Percentiles rank a stretch among this genome's conserved stretches.
phyloP scores from a whole-genome alignment of 2,329 filamentous ascomycete species.

The Aspergillus sp. region DNA sequence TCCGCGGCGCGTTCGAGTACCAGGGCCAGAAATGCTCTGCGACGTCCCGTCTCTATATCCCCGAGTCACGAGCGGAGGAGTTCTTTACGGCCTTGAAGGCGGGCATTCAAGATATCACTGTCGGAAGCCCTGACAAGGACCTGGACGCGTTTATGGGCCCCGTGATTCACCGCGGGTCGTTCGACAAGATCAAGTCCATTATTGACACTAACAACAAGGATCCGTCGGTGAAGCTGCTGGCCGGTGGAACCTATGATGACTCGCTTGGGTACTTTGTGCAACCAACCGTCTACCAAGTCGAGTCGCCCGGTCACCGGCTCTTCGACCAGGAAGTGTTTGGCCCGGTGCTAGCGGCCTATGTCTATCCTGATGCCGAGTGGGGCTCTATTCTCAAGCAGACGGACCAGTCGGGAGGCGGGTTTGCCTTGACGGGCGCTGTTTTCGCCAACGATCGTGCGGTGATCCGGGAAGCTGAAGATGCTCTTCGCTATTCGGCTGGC shows the following conservation, averaged over 20 bases:
- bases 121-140: constrained; percentile 42
- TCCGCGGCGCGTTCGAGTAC: constrained; percentile 78
- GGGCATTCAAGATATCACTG: constrained; percentile 57
- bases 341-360: constrained; percentile 60
- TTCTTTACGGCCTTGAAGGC: constrained; percentile 57
- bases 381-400: constrained; percentile 42
- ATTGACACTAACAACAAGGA: constrained; percentile 72
- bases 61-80: constrained; percentile 60
- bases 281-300: constrained; percentile 68
- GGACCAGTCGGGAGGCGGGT: constrained; percentile 24
- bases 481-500: constrained; percentile 29
- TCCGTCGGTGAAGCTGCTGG: constrained; percentile 57
- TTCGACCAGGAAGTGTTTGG: constrained; percentile 72
- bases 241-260: constrained; percentile 65
- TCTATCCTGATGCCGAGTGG: constrained; percentile 67
- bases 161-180: constrained; percentile 69
- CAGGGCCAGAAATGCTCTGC: constrained; percentile 85
- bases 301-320: constrained; percentile 60
- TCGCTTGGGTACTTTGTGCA: constrained; percentile 70
- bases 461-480: constrained; percentile 27
- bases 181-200: constrained; percentile 64
- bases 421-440: constrained; percentile 31
- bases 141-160: constrained; percentile 65
- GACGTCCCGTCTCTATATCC: constrained; percentile 67
- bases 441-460: constrained; percentile 31